Base-by-base conservation (phyloP, 164 flowering plant species). In the Brasenia schreberi region DNA sequence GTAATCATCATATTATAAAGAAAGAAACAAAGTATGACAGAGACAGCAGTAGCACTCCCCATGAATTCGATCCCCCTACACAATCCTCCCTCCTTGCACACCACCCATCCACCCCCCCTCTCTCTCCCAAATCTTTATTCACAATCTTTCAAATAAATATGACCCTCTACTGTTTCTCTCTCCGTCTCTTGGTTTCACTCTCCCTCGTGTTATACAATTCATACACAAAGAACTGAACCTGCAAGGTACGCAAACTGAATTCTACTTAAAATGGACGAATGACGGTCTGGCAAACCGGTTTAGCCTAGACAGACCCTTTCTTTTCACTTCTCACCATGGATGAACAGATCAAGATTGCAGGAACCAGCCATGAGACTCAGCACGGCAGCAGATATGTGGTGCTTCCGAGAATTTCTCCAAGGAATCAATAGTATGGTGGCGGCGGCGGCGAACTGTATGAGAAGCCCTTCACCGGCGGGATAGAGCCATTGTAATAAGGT, bases 61-160 rank as follows among this genome's bases (percentile, higher is more conserved):
- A 61, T 61, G 33, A 61, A 61, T 61, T 23, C 18, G 33, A 61
- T 61, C 33, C 33, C 63, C 18, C 12, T 61, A 61, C 63, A 18
- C 18, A 7, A 61, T 23, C 63, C 18, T 18, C 18, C 63, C 18
- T 18, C 9, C 12, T 18, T n/a, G 12, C 63, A 11, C 33, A 1
- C 19, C 18, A 7, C 33, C 33, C 18, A 4, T 6, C n/a, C 4
- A 0, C 63, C 18, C 63, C 0, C 63, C 18, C 63, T 61, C 63
- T 4, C 33, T 23, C 63, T 23, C 33, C 5, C 27, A 11, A 61
- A 18, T 23, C 33, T 61, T 61, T 61, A 61, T 61, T 61, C 63
- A 61, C 63, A 61, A 61, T 61, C 63, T 61, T 23, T 61, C 63
- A 61, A 61, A 61, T 61, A 61, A 61, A 61, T 58, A 58, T 61